These are phyloP conservation scores for Corymbia citriodora DNA, from an alignment of 441 rosid species.

Conservation along the genomic window DNA sequence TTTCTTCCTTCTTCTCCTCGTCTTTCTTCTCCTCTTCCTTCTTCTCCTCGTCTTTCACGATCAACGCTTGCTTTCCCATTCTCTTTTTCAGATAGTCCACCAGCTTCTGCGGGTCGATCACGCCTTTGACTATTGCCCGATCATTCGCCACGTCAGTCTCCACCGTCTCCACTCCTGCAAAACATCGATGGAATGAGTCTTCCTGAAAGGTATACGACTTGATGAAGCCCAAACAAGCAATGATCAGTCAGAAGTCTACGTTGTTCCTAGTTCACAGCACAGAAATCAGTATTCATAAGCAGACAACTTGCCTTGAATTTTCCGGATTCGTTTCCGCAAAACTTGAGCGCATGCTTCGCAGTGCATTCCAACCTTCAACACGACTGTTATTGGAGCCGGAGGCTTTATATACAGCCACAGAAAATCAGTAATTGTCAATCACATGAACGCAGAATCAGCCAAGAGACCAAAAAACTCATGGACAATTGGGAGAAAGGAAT, in stretches of 20 bases:
- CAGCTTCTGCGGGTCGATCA: conserved; percentile 26
- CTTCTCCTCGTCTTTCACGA: conserved; percentile 32
- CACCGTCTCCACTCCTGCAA: conserved; percentile 34
- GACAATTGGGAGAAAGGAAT: not conserved
- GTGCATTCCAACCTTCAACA: conserved; percentile 37
- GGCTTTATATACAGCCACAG: conserved; percentile 17
- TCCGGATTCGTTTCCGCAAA: conserved; percentile 26
- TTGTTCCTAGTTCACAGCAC: too few relatives aligned
- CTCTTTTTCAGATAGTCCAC: conserved; percentile 24
- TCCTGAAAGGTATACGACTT: not conserved
- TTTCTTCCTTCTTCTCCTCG: conserved; percentile 10
- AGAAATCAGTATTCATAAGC: too few relatives aligned
- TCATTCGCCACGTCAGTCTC: conserved; percentile 26
- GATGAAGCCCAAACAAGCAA: not conserved
- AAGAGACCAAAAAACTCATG: not conserved
- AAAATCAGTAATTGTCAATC: not conserved
- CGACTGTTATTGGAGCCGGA: conserved; percentile 28
- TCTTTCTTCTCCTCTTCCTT: conserved; percentile 27
- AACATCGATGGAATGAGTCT: not conserved
- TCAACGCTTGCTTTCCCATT: conserved; percentile 31
- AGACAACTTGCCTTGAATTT: conserved; percentile 25
- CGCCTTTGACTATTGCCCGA: conserved; percentile 28
- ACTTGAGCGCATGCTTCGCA: conserved; percentile 45
- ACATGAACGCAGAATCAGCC: not conserved
- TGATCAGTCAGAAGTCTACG: not conserved